Conservation (phyloP, 257 asterid species). For the Rubia yunnanensis region DNA sequence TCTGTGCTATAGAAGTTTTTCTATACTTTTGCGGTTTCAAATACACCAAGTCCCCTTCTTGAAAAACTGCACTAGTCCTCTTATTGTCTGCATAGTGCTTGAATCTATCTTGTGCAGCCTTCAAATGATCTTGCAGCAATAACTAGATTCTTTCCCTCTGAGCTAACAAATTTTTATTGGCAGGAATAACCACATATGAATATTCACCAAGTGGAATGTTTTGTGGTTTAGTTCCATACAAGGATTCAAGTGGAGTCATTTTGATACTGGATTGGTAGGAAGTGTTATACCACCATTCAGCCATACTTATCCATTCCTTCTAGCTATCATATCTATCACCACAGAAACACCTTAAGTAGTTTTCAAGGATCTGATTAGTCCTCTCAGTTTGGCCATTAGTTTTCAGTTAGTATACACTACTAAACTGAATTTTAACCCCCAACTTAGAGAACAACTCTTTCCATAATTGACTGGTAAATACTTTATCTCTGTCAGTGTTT, state of each 20-base stretch:
- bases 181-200: not conserved
- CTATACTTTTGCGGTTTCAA: not conserved
- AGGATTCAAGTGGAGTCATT: not conserved
- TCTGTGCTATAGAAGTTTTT: not conserved
- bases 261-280: not conserved
- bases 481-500: not conserved
- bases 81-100: not conserved
- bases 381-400: not conserved
- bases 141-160: no score
- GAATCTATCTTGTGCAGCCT: not conserved
- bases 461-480: not conserved
- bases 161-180: no score
- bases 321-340: not conserved
- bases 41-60: not conserved
- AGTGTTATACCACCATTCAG: not conserved
- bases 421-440: not conserved
- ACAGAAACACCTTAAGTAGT: not conserved
- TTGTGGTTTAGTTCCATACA: not conserved
- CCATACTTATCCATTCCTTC: not conserved
- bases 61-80: not conserved
- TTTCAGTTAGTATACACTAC: not conserved
- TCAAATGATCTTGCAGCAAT: no score
- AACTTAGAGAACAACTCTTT: not conserved
- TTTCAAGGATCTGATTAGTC: not conserved
- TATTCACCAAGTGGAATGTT: not conserved